Conservation (phyloP, 331 rosid species). For the Arachis monticola region DNA sequence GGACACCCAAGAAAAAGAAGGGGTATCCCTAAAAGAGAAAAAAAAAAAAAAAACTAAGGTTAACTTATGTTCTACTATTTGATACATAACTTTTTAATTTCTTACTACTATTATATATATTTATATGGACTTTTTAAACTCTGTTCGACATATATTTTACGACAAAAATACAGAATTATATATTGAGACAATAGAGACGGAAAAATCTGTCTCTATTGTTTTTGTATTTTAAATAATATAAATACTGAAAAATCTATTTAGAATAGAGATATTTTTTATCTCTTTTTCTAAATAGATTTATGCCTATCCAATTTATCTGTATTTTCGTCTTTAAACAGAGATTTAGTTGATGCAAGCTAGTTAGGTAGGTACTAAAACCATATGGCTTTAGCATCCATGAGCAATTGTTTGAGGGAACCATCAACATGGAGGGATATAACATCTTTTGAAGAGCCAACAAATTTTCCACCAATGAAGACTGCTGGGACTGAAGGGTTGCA, state of each 20-base stretch:
- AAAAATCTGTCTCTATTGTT: too few relatives aligned
- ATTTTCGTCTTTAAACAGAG: too few relatives aligned
- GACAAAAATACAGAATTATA: too few relatives aligned
- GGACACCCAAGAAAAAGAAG: conserved; percentile 55
- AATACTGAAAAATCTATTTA: too few relatives aligned
- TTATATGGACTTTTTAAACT: not conserved
- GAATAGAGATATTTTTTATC: too few relatives aligned
- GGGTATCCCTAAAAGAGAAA: conserved; percentile 31
- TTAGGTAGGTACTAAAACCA: conserved; percentile 62
- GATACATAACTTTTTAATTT: conserved; percentile 32
- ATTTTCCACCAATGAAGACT: conserved; percentile 91
- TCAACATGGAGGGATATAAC: conserved; percentile 93
- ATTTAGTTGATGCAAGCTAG: too few relatives aligned
- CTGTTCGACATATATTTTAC: not conserved
- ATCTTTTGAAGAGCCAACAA: conserved; percentile 89
- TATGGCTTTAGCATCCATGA: conserved; percentile 90
- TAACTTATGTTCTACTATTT: not conserved
- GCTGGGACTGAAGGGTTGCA: conserved; percentile 98
- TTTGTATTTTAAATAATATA: too few relatives aligned
- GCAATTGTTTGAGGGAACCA: conserved; percentile 94
- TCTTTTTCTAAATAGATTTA: too few relatives aligned
- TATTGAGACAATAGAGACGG: too few relatives aligned
- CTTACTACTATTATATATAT: conserved; percentile 11
- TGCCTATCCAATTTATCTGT: too few relatives aligned
- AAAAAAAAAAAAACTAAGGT: not conserved